Base-by-base conservation (phyloP, 2,329 filamentous ascomycete species). In the Diaporthe destruens region DNA sequence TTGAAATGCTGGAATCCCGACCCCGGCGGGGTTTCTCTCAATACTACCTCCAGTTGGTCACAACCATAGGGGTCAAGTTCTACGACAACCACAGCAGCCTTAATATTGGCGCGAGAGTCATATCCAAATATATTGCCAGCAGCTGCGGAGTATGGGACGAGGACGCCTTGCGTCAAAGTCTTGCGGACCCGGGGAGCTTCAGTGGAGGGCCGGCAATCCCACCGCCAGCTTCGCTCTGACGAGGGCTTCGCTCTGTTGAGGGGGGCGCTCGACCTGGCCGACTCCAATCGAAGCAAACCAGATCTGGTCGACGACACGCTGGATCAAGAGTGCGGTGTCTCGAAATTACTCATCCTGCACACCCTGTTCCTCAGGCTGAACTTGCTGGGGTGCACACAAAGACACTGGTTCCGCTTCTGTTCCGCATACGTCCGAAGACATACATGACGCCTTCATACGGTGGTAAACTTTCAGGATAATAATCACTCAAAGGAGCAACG, bases 141-240 rank as follows among this genome's bases (percentile, higher is more conserved):
- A n/a, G 16, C 14, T 44, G 39, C 5, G 36, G 61, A 25, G 44
- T 53, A 2, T 47, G 47, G 51, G 54, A 59, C 42, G 53, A 71
- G 23, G 59, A 68, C 14, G 0, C 32, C 9, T 44, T 71, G 61
- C 70, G 61, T 1, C 3, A 11, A 18, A 32, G n/a, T 12, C 44
- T 71, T 49, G 20, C 18, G n/a, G 39, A 32, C n/a, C n/a, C n/a
- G n/a, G n/a, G 2, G 69, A 71, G 51, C 32, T 71, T 9, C 29
- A 57, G n/a, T 71, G 70, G 70, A 55, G 70, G n/a, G 70, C 53
- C n/a, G 61, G 63, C 6, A 23, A 34, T 4, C 25, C 57, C 5
- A 32, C 39, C 6, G 44, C n/a, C 20, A 39, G 59, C 32, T 57
- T 71, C 53, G 23, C 32, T 1, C 25, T 71, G 61, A 32, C 68